Evolutionary conservation across 495 filamentous ascomycete species (phyloP).

Genomic region (Aspergillus diversus): DNA sequence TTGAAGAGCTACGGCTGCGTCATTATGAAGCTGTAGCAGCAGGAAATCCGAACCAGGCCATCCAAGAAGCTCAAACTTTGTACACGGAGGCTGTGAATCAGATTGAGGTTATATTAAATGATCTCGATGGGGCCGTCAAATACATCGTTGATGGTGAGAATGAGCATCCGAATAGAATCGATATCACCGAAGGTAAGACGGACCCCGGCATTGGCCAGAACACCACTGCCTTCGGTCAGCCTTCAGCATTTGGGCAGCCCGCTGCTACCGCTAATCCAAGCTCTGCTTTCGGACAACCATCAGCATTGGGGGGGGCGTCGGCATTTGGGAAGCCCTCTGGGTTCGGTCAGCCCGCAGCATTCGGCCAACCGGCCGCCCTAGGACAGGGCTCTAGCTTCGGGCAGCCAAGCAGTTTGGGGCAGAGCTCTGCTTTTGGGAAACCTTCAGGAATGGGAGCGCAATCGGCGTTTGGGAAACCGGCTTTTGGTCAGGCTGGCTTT

Average conservation of each 20-base stretch:
- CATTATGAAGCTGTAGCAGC: conserved; percentile 62
- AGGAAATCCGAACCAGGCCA: conserved; percentile 65
- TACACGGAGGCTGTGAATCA: conserved; percentile 66
- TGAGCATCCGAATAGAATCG: conserved; percentile 79
- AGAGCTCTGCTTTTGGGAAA: conserved; percentile 37
- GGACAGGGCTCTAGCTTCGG: conserved; percentile 36
- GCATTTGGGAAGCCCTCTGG: conserved; percentile 37
- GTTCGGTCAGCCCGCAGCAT: conserved; percentile 38
- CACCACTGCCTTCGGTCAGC: conserved; percentile 38
- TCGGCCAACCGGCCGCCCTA: conserved; percentile 38
- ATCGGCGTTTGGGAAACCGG: conserved; percentile 34
- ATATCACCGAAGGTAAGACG: conserved; percentile 62
- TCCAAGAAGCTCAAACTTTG: conserved; percentile 65
- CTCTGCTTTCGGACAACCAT: conserved; percentile 42
- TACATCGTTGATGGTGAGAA: conserved; percentile 70
- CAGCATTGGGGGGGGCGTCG: conserved; percentile 20
- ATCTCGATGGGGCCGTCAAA: conserved; percentile 71
- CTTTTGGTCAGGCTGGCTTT: conserved; percentile 42
- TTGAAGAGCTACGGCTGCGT: conserved; percentile 76
- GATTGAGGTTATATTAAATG: conserved; percentile 64
- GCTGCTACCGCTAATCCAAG: conserved; percentile 24
- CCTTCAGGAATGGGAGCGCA: conserved; percentile 30
- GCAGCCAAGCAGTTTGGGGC: conserved; percentile 38
- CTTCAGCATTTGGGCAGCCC: conserved; percentile 37
- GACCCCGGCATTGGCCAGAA: conserved; percentile 22